Evolutionary conservation across 139 green algal genomes (phyloP).

Genomic region (Zygnema circumcarinatum): DNA sequence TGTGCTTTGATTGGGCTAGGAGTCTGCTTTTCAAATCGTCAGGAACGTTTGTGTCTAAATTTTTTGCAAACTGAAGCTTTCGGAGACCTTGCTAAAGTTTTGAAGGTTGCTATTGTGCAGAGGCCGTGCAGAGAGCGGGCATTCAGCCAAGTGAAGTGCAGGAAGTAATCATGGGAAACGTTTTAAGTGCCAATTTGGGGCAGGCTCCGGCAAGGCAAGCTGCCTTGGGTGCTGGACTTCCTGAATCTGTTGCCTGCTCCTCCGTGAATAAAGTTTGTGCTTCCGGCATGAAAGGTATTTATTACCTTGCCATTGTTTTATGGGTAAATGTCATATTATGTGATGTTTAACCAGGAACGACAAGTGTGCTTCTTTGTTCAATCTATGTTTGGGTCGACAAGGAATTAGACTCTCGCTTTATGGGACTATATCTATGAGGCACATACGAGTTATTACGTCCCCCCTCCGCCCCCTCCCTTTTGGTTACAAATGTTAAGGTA

Average conservation of each 20-base stretch:
- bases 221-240: conserved; percentile 77
- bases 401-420: no score
- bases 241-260: conserved; percentile 74
- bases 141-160: conserved; percentile 68
- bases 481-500: no score
- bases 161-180: conserved; percentile 90
- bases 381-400: no score
- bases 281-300: conserved; percentile 58
- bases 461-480: no score
- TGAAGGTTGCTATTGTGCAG: no score
- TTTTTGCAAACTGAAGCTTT: no score
- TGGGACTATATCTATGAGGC: no score
- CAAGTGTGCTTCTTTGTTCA: no score
- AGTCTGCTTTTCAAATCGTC: neutral
- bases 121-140: conserved; percentile 69
- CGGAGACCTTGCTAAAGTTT: no score
- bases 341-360: neutral
- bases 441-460: no score
- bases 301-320: conserved; percentile 14
- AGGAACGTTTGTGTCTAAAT: no score
- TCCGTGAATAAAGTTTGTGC: conserved; percentile 89
- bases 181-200: conserved; percentile 78
- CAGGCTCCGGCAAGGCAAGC: conserved; percentile 89
- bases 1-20: neutral
- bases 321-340: neutral